Evolutionary conservation across 106 monocot species (phyloP), one percentile per base, ranked within the genome.

Genomic region (Amphibolis antarctica): DNA sequence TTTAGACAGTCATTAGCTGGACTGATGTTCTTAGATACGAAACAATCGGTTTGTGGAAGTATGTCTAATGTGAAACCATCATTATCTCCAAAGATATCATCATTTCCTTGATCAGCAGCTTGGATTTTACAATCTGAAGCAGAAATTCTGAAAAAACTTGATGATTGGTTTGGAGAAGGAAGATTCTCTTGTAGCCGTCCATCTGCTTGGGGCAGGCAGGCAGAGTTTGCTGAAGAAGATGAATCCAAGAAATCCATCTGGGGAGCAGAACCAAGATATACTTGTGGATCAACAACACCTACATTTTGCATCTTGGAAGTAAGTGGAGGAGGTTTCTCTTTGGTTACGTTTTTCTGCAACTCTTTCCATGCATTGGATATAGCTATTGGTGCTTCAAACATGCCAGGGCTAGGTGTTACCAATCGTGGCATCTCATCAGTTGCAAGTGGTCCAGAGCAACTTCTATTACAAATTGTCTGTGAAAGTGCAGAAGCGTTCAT

Each of bases 161-260:
- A 67, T 44, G 74, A 64, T 55, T 79, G 83, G 67, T 73, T 76
- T 63, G 82, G 84, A 72, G 79, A 43, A 13, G 78, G 83, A 52
- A 84, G 78, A 21, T 51, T 75, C 42, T 81, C 76, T 54, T 84
- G 81, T 61, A 85, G 74, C 66, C 77, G 63, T 46, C 74, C 78
- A 59, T 88, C 85, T 29, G 46, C 77, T 43, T 82, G 86, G 60
- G 76, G 82, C 60, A 86, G 73, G 60, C 83, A 81, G 6, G 66
- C 83, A 12, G 93, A 89, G 59, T 83, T 86, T 68, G 79, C 89
- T 64, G 89, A 89, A 65, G 93, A 94, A 44, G 83, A 77, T 29
- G 89, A 75, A 46, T 89, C 86, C 77, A 89, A 70, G 67, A 79
- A 89, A 74, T 89, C 93, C 43, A 79, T 69, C 60, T 81, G 93